Evolutionary conservation across 371 early-diverging fungal species (phyloP).

Genomic region (Blakeslea trispora): DNA sequence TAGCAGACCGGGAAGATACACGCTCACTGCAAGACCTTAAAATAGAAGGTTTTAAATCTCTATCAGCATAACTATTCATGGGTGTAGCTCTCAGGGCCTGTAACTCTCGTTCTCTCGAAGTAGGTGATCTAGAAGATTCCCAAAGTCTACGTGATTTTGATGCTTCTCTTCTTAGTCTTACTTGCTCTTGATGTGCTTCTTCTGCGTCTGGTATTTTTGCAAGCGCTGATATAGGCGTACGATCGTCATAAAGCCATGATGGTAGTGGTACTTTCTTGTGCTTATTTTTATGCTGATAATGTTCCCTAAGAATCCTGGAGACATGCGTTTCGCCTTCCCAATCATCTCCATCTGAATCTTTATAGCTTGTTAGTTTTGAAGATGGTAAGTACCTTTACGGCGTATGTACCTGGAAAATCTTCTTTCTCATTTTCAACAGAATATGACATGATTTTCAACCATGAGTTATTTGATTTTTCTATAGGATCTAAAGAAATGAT

Average conservation of each 20-base stretch:
- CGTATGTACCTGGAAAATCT: conserved; percentile 8
- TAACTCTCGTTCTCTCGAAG: conserved; percentile 11
- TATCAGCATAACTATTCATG: neutral
- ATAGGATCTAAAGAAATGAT: neutral
- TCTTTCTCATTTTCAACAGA: neutral
- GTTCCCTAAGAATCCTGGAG: conserved; percentile 49
- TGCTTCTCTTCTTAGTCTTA: neutral
- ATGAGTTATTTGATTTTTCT: neutral
- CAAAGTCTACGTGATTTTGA: conserved; percentile 7
- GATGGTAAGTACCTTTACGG: too few species aligned
- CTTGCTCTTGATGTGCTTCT: conserved; percentile 3
- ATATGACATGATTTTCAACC: neutral
- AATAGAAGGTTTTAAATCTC: neutral
- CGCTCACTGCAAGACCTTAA: neutral
- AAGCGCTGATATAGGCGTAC: conserved; percentile 6
- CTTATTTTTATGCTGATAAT: conserved; percentile 40
- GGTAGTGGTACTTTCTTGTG: conserved; percentile 20
- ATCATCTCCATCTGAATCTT: conserved; percentile 62
- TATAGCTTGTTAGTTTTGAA: neutral
- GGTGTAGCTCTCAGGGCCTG: neutral
- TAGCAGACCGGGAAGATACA: neutral
- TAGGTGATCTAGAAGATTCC: neutral
- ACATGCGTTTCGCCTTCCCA: conserved; percentile 63
- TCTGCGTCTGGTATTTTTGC: neutral
- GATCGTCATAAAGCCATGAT: conserved; percentile 34